These are phyloP conservation scores for Rhizopus delemar DNA, from an alignment of 371 early-diverging fungal species.

Conservation along the genomic window DNA sequence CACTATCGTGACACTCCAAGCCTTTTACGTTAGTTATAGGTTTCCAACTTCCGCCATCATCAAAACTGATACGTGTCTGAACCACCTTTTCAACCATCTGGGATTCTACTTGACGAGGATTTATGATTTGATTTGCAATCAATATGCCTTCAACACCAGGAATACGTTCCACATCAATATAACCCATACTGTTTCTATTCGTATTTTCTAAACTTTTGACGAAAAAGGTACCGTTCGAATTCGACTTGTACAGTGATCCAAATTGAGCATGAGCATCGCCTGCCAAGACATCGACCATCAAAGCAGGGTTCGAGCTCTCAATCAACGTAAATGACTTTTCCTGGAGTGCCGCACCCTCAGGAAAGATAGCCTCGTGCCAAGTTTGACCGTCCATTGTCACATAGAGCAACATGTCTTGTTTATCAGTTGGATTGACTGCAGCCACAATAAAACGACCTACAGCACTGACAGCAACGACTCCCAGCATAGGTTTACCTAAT, in stretches of 20 bases:
- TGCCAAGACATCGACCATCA: slow-evolving; percentile 67
- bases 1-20: slow-evolving; percentile 38
- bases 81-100: slow-evolving; percentile 60
- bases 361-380: slow-evolving; percentile 69
- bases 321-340: slow-evolving; percentile 75
- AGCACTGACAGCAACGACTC: slow-evolving; percentile 66
- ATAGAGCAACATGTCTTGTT: slow-evolving; percentile 57
- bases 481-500: slow-evolving; percentile 47
- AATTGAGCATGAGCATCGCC: slow-evolving; percentile 34
- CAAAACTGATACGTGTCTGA: slow-evolving; percentile 83
- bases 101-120: slow-evolving; percentile 60
- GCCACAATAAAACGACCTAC: slow-evolving; percentile 70
- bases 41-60: slow-evolving; percentile 84
- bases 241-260: slow-evolving; percentile 82
- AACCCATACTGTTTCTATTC: slow-evolving; percentile 72
- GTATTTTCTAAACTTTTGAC: slow-evolving; percentile 74
- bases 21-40: slow-evolving; percentile 50
- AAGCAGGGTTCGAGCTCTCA: slow-evolving; percentile 63
- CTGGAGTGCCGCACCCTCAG: slow-evolving; percentile 44
- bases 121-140: slow-evolving; percentile 79
- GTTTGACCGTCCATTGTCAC: slow-evolving; percentile 61
- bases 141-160: slow-evolving; percentile 82
- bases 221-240: slow-evolving; percentile 90
- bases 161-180: slow-evolving; percentile 89
- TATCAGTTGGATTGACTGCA: slow-evolving; percentile 56